Evolutionary conservation across 331 rosid genomes (phyloP).

Genomic region (Pyracantha coccinea): DNA sequence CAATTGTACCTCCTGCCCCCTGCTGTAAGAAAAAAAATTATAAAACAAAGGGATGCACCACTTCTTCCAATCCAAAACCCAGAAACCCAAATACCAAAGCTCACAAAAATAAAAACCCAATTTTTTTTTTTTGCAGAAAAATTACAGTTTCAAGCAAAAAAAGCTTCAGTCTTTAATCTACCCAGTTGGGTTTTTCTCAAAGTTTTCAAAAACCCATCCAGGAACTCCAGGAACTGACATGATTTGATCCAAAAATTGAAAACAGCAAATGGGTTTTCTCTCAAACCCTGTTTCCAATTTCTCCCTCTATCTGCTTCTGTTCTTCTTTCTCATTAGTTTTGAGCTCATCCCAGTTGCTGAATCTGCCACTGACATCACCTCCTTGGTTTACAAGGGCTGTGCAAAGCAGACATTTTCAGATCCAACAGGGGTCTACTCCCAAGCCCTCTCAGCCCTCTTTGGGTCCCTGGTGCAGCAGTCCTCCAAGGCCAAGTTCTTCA

Average conservation of each 20-base stretch:
- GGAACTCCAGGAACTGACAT: constrained; percentile 21
- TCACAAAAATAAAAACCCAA: not conserved
- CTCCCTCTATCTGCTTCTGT: constrained; percentile 22
- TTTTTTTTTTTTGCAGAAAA: not conserved
- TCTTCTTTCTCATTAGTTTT: constrained; percentile 11
- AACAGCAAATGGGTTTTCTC: constrained; percentile 46
- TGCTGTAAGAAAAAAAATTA: not conserved
- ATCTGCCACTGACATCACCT: constrained; percentile 57
- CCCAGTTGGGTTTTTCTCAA: constrained; percentile 14
- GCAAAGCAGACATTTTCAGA: constrained; percentile 75
- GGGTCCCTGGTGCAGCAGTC: constrained; percentile 70
- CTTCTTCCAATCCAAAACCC: not conserved
- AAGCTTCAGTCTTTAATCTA: not conserved
- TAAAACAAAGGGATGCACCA: constrained; percentile 18
- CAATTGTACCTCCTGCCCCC: not conserved
- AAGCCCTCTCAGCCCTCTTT: constrained; percentile 72
- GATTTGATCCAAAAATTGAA: constrained; percentile 24
- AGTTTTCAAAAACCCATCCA: constrained; percentile 7
- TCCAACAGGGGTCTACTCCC: constrained; percentile 83
- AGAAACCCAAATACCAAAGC: constrained; percentile 3
- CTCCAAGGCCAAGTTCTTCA: constrained; percentile 65
- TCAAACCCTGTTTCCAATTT: constrained; percentile 23
- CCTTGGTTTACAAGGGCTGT: constrained; percentile 85
- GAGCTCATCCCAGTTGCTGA: constrained; percentile 26
- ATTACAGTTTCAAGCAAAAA: not conserved